phyloP scores from a whole-genome alignment of 805 yeast species.

The Debaryomyces prosopidis region DNA sequence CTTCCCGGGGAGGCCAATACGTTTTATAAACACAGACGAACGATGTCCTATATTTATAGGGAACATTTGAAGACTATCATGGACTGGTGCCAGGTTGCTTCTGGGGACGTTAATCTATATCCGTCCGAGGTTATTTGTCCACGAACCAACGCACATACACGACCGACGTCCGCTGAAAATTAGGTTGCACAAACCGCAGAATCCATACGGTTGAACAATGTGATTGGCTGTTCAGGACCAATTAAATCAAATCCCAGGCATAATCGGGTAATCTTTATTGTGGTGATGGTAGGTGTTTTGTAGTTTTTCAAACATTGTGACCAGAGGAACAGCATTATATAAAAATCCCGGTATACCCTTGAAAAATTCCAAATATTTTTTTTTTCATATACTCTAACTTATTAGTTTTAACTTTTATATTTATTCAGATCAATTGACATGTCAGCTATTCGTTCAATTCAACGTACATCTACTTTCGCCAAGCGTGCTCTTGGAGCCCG shows the following conservation, averaged over 20 bases:
- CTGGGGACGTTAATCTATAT: no score
- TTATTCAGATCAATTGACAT: slow-evolving; percentile 12
- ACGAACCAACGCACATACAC: no score
- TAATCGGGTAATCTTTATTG: neutral
- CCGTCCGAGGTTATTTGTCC: no score
- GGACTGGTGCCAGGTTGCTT: no score
- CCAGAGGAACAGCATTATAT: neutral
- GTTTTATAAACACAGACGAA: no score
- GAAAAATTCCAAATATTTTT: neutral
- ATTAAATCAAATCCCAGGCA: neutral
- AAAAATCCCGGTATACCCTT: neutral
- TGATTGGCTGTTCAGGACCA: neutral
- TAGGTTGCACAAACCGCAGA: no score
- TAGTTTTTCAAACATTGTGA: no score
- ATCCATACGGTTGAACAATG: neutral
- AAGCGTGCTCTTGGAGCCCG: slow-evolving; percentile 26
- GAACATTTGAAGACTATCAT: no score
- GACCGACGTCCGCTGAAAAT: no score
- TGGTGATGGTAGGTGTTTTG: neutral
- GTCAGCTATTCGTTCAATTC: slow-evolving; percentile 38
- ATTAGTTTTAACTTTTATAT: neutral
- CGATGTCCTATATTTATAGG: no score
- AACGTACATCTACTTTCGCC: slow-evolving; percentile 33
- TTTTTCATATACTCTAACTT: neutral
- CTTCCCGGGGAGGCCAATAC: no score